A percentile compares a stretch with the other conserved stretches of the same genome.
Conservation (phyloP, 331 rosid genomes). For the Acacia pycnantha region DNA sequence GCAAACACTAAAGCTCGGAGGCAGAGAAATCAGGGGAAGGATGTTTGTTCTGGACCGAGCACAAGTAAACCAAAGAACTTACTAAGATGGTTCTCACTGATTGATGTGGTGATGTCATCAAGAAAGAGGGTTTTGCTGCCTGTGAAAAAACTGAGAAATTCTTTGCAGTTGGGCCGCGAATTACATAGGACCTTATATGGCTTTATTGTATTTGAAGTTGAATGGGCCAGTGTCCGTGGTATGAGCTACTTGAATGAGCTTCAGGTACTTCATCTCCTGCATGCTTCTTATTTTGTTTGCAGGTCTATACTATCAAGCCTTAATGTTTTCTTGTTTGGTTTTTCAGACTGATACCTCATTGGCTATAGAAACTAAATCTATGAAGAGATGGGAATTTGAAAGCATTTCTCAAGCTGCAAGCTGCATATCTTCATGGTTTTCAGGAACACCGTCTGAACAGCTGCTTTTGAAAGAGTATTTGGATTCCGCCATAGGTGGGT, state of each 20-base stretch:
- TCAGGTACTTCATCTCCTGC: constrained; percentile 57
- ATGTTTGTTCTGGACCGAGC: constrained; percentile 40
- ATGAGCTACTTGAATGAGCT: constrained; percentile 92
- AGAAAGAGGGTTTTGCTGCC: constrained; percentile 78
- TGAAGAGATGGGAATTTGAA: constrained; percentile 98
- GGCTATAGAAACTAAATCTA: constrained; percentile 74
- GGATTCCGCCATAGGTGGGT: constrained; percentile 64
- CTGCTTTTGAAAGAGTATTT: constrained; percentile 65
- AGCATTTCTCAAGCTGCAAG: constrained; percentile 82
- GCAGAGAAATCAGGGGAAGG: constrained; percentile 49
- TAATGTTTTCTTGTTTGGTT: constrained; percentile 25
- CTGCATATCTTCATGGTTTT: constrained; percentile 83
- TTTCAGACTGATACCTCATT: constrained; percentile 89
- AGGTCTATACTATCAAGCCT: constrained; percentile 13
- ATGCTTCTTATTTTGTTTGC: constrained; percentile 23
- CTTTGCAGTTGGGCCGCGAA: constrained; percentile 68
- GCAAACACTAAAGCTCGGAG: constrained; percentile 66
- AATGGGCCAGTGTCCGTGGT: constrained; percentile 86
- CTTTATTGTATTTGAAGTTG: constrained; percentile 83
- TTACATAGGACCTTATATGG: constrained; percentile 83
- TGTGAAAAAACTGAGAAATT: constrained; percentile 62
- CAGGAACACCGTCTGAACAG: constrained; percentile 70
- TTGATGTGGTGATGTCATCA: constrained; percentile 58
- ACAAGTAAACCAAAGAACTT: constrained; percentile 44
- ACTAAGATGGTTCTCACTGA: constrained; percentile 63